Percentiles rank a stretch among this genome's conserved stretches.
phyloP scores from a whole-genome alignment of 1,139 yeast species.

The Sugiyamaella paludigena region DNA sequence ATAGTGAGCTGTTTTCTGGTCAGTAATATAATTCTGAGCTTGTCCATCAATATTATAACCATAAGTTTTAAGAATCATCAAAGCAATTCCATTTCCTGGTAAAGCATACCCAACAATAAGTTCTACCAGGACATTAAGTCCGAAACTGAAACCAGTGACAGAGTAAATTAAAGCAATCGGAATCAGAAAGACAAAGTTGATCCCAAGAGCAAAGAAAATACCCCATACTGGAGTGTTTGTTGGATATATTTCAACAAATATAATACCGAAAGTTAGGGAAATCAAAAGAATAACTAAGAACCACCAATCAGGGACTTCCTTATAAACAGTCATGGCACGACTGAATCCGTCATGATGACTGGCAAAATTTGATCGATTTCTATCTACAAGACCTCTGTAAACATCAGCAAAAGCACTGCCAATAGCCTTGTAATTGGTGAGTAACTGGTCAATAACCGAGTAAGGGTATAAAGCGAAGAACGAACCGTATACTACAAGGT shows the following conservation, averaged over 20 bases:
- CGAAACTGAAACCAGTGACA: slow-evolving; percentile 52
- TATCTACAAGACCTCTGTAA: slow-evolving; percentile 11
- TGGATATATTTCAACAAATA: slow-evolving; percentile 46
- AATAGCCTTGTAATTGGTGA: slow-evolving; percentile 27
- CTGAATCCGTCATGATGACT: slow-evolving; percentile 12
- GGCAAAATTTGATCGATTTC: slow-evolving; percentile 8
- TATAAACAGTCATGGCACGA: slow-evolving; percentile 7
- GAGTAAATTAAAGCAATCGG: slow-evolving; percentile 49
- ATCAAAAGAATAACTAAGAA: slow-evolving; percentile 46
- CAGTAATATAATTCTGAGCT: slow-evolving; percentile 54
- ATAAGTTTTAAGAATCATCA: slow-evolving; percentile 54
- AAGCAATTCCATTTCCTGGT: slow-evolving; percentile 61
- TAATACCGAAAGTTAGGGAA: slow-evolving; percentile 49
- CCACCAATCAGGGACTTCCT: slow-evolving; percentile 66
- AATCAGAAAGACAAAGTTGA: slow-evolving; percentile 54
- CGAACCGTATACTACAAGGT: slow-evolving; percentile 40
- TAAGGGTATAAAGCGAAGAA: slow-evolving; percentile 35
- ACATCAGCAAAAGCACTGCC: slow-evolving; percentile 24
- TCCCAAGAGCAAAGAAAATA: slow-evolving; percentile 54
- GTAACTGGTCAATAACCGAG: slow-evolving; percentile 25
- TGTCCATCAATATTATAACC: slow-evolving; percentile 62
- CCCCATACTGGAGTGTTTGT: slow-evolving; percentile 51
- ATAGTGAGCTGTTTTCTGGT: slow-evolving; percentile 62
- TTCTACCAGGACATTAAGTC: slow-evolving; percentile 54
- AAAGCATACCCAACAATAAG: slow-evolving; percentile 60